These are phyloP conservation scores for Choiromyces venosus DNA, from an alignment of 495 filamentous ascomycete genomes.

Conservation along the genomic window DNA sequence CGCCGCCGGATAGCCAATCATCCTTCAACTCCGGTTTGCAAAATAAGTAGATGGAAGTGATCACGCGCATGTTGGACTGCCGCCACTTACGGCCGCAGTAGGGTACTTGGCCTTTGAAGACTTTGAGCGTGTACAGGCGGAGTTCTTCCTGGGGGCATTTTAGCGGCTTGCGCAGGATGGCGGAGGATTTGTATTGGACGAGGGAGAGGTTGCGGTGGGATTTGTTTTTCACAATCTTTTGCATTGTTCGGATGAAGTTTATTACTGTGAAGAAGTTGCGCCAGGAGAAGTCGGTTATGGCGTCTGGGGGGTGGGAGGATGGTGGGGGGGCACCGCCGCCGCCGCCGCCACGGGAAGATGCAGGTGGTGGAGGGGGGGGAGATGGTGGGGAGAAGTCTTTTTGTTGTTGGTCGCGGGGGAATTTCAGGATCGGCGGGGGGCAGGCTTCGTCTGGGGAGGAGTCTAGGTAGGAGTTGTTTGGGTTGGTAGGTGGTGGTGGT, in stretches of 20 bases:
- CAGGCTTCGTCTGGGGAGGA: slow-evolving; percentile 61
- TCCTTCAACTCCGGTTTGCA: slow-evolving; percentile 87
- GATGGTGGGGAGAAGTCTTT: not conserved
- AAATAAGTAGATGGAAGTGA: slow-evolving; percentile 91
- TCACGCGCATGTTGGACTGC: slow-evolving; percentile 96
- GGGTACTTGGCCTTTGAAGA: slow-evolving; percentile 96
- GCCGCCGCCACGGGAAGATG: slow-evolving; percentile 9
- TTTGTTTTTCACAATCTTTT: slow-evolving; percentile 92
- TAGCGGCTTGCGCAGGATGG: slow-evolving; percentile 79
- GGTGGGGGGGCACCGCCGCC: not conserved
- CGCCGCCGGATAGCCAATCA: slow-evolving; percentile 87
- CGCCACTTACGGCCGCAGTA: slow-evolving; percentile 98
- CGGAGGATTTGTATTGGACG: slow-evolving; percentile 87
- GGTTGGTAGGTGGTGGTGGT: slow-evolving; percentile 27
- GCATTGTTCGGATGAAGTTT: slow-evolving; percentile 89
- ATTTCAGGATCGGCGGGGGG: slow-evolving; percentile 73
- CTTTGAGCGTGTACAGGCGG: slow-evolving; percentile 88
- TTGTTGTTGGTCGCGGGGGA: slow-evolving; percentile 42
- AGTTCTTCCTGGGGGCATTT: slow-evolving; percentile 84
- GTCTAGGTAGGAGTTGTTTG: slow-evolving; percentile 2
- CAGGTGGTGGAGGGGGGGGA: slow-evolving; percentile 27
- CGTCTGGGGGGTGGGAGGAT: slow-evolving; percentile 57
- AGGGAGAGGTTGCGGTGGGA: slow-evolving; percentile 88
- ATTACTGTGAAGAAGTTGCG: slow-evolving; percentile 91
- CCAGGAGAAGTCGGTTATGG: slow-evolving; percentile 84